Evolutionary conservation across 2,329 filamentous ascomycete genomes (phyloP), one percentile per base, ranked within the genome.

Genomic region (Trichoderma harzianum): DNA sequence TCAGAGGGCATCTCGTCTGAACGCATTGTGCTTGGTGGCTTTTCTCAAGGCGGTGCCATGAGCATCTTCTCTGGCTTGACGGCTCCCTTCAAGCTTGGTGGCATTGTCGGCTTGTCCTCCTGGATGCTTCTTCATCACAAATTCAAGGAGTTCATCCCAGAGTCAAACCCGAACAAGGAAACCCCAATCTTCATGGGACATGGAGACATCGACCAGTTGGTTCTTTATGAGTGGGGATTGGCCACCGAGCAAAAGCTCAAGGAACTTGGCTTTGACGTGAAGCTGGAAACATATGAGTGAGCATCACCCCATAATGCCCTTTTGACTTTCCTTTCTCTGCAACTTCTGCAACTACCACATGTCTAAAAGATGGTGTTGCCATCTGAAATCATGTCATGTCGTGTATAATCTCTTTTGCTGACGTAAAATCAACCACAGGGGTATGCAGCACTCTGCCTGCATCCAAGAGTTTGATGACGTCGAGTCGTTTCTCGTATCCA

Each of bases 1-100:
- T 89, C 90, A 14, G 30, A 39, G 69, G 94, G 94, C 72, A 96
- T 98, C 76, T 89, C 93, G 1, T 86, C 93, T 0, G 89, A 93
- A 72, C 92, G 95, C 68, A 94, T 99, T 78, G 89, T 98, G 21
- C 83, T 98, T 7, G 95, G 93, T 39, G 93, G 93, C 53, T 96
- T 95, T 85, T 93, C 90, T 28, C 90, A 98, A 82, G 95, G 95
- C 72, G 95, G 93, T 67, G 94, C 94, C 71, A 94, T 98, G 86
- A 90, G 93, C 24, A 82, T 98, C 51, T 89, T 98, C 78, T 86
- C 92, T 0, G 95, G 93, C 6, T 83, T 97, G 55, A 97, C 94
- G 5, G 88, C 85, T 75, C 83, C 84, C 72, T 86, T 88, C 76
- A 94, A 93, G 82, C 85, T 98, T 18, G 95, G 90, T n/a, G 95